These are phyloP conservation scores for Eremochloa ophiuroides DNA, from an alignment of 176 grass and related monocot species.

Conservation along the genomic window DNA sequence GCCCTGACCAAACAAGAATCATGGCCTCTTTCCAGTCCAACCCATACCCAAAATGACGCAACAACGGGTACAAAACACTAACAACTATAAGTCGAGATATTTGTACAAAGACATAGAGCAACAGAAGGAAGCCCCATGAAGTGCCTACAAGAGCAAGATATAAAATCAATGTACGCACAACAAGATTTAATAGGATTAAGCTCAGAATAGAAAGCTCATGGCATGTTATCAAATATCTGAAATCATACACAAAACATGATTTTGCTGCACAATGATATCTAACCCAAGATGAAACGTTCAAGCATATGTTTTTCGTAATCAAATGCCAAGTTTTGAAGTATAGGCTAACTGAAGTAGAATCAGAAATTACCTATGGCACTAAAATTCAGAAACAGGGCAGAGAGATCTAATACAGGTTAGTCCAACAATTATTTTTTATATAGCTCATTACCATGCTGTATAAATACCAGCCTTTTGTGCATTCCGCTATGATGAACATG, in stretches of 20 bases:
- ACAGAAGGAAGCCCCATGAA: constrained; percentile 86
- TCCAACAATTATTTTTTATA: background rate
- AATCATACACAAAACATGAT: constrained; percentile 4
- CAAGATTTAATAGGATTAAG: background rate
- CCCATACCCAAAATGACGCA: constrained; percentile 83
- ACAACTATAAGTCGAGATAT: constrained; percentile 73
- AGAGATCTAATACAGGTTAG: background rate
- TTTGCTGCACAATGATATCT: background rate
- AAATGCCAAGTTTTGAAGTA: background rate
- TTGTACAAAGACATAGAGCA: constrained; percentile 85
- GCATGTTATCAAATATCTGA: background rate
- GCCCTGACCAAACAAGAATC: constrained; percentile 82
- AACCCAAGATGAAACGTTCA: background rate
- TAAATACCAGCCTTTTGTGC: background rate
- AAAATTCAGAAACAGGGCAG: background rate
- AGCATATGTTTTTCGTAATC: background rate
- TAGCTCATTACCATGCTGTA: background rate
- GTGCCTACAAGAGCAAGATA: constrained; percentile 50
- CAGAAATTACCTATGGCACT: background rate
- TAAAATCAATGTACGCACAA: background rate
- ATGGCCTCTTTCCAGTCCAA: constrained; percentile 73
- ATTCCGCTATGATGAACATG: background rate
- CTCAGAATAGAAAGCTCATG: background rate
- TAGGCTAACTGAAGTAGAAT: background rate
- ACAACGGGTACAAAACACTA: constrained; percentile 61